phyloP scores from a whole-genome alignment of 257 asterid species.

The Solanum lignicaule region DNA sequence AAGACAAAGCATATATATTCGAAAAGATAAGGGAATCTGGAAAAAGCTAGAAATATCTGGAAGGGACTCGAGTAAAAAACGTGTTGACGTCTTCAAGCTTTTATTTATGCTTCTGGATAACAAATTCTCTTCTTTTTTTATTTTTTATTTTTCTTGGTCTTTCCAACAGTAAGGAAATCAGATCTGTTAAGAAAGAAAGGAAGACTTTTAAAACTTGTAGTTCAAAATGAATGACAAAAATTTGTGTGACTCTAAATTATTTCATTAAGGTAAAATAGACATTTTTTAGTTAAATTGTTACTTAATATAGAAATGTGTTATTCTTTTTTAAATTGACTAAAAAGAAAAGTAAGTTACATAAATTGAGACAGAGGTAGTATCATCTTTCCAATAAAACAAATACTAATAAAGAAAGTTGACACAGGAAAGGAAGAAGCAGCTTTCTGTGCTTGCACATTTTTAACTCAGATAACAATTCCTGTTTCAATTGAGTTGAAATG shows the following conservation, averaged over 20 bases:
- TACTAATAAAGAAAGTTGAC: not conserved
- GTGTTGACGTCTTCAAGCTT: not conserved
- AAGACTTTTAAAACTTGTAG: too few species aligned
- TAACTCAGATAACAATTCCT: not conserved
- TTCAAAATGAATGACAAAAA: too few species aligned
- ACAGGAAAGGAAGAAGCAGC: not conserved
- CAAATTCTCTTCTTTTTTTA: not conserved
- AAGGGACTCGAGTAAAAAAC: not conserved
- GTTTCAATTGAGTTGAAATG: not conserved
- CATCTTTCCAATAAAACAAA: not conserved
- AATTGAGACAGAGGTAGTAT: too few species aligned
- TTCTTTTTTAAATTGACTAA: rapidly evolving
- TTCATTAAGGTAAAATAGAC: too few species aligned
- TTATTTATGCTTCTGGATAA: not conserved
- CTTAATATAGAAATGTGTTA: too few species aligned
- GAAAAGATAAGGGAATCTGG: not conserved
- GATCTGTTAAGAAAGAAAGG: not conserved
- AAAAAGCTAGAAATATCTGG: not conserved
- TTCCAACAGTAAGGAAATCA: not conserved
- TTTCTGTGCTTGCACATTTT: too few species aligned
- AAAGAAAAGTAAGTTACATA: too few species aligned
- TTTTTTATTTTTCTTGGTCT: not conserved
- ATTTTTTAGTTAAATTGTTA: too few species aligned
- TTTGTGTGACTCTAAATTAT: too few species aligned
- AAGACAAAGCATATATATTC: not conserved